phyloP scores from a whole-genome alignment of 2,329 filamentous ascomycete species.

The Chalaropsis ovoidea region DNA sequence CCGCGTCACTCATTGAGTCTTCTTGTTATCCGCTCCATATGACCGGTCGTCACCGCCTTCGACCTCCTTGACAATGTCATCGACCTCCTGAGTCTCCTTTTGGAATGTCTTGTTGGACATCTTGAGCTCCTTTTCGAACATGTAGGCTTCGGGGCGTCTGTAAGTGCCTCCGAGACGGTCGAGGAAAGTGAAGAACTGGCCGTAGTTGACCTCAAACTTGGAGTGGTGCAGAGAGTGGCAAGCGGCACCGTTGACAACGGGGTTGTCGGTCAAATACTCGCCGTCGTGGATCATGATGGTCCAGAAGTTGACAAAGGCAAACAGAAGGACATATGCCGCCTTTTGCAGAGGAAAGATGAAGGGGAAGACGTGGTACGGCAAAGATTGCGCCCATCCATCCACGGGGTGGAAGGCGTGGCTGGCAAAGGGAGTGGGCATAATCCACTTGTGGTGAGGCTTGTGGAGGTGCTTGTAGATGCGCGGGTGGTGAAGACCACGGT shows the following conservation, averaged over 20 bases:
- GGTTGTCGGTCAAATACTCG: slow-evolving; percentile 82
- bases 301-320: slow-evolving; percentile 93
- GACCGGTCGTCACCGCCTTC: slow-evolving; percentile 45
- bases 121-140: slow-evolving; percentile 77
- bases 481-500: slow-evolving; percentile 74
- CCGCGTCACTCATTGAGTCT: slow-evolving; percentile 33
- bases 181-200: slow-evolving; percentile 88
- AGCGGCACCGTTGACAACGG: slow-evolving; percentile 87
- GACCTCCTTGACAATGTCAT: slow-evolving; percentile 64
- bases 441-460: slow-evolving; percentile 99
- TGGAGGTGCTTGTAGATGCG: slow-evolving; percentile 71
- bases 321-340: slow-evolving; percentile 73
- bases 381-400: slow-evolving; percentile 77
- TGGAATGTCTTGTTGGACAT: slow-evolving; percentile 74
- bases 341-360: slow-evolving; percentile 91
- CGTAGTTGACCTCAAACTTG: slow-evolving; percentile 59
- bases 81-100: slow-evolving; percentile 65
- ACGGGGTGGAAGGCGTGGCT: slow-evolving; percentile 91
- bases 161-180: slow-evolving; percentile 82
- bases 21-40: slow-evolving; percentile 40
- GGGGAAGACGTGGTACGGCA: slow-evolving; percentile 89
- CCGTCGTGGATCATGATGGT: slow-evolving; percentile 94
- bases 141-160: slow-evolving; percentile 70
- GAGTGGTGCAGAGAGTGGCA: slow-evolving; percentile 73
- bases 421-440: slow-evolving; percentile 91